phyloP scores from a whole-genome alignment of 2,329 filamentous ascomycete genomes.

The Xylaria sp. region DNA sequence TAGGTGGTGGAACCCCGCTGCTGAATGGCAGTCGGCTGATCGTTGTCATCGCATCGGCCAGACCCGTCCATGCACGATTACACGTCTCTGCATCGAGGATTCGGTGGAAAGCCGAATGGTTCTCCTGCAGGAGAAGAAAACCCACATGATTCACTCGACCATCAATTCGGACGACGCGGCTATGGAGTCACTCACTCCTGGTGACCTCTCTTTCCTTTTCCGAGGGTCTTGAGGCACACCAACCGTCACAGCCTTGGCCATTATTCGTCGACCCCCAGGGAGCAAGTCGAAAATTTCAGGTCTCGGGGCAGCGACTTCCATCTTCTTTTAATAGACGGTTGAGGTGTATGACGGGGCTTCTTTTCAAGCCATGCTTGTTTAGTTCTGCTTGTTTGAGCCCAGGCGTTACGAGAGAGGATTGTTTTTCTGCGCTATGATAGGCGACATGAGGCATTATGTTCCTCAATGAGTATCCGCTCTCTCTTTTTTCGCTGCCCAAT shows the following conservation, averaged over 20 bases:
- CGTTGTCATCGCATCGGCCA: slow-evolving; percentile 95
- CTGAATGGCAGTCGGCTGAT: slow-evolving; percentile 97
- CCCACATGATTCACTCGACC: slow-evolving; percentile 95
- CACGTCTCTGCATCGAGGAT: slow-evolving; percentile 93
- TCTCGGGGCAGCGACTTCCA: neutral
- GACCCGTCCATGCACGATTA: slow-evolving; percentile 90
- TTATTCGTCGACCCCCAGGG: neutral
- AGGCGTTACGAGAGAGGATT: slow-evolving; percentile 5
- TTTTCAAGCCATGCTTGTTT: neutral
- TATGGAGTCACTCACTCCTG: slow-evolving; percentile 86
- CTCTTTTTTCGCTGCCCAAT: neutral
- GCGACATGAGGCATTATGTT: neutral
- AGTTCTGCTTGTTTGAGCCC: slow-evolving; percentile 5
- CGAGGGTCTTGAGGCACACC: slow-evolving; percentile 59
- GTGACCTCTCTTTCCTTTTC: slow-evolving; percentile 97
- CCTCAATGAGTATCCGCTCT: neutral
- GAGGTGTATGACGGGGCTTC: too few relatives aligned
- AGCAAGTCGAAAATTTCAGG: neutral
- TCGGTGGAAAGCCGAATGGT: slow-evolving; percentile 97
- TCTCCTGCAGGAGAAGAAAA: slow-evolving; percentile 96
- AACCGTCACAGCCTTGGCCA: neutral
- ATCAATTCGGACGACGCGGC: slow-evolving; percentile 92
- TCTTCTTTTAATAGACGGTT: neutral
- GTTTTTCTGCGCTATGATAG: neutral
- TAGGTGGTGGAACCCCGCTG: slow-evolving; percentile 99